Conservation (phyloP, 305 asterid genomes). For the Nicotiana rustica region DNA sequence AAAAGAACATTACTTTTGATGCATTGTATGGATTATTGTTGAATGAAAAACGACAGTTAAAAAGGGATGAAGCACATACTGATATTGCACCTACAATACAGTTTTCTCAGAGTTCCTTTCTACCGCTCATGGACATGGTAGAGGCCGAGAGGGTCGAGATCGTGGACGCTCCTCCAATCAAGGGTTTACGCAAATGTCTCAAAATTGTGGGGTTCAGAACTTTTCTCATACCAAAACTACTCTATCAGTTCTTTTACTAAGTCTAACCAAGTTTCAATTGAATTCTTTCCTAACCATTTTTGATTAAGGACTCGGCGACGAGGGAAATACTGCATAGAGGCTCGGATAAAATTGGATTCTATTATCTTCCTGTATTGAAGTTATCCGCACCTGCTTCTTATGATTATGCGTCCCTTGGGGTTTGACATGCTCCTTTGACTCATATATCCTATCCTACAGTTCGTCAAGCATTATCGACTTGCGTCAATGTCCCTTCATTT, state of each 20-base stretch:
- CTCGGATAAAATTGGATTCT: not conserved
- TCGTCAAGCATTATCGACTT: not conserved
- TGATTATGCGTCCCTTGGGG: not conserved
- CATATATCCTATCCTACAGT: not conserved
- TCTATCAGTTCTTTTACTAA: not conserved
- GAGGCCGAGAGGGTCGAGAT: no score
- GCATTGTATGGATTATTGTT: no score
- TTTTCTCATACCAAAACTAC: not conserved
- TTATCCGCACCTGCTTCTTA: not conserved
- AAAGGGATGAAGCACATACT: no score
- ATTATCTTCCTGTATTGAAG: not conserved
- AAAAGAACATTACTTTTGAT: no score
- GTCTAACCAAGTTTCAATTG: not conserved
- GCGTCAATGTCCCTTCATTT: not conserved
- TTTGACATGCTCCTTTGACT: not conserved
- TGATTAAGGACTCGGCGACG: not conserved
- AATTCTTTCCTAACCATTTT: not conserved
- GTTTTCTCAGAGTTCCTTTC: no score
- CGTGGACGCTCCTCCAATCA: not conserved
- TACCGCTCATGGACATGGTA: no score
- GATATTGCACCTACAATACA: no score
- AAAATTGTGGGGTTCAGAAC: not conserved
- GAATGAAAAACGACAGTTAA: no score
- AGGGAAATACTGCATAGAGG: not conserved
- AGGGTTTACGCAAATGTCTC: not conserved